Conservation (phyloP, 106 monocot genomes). For the Ottelia alismoides region DNA sequence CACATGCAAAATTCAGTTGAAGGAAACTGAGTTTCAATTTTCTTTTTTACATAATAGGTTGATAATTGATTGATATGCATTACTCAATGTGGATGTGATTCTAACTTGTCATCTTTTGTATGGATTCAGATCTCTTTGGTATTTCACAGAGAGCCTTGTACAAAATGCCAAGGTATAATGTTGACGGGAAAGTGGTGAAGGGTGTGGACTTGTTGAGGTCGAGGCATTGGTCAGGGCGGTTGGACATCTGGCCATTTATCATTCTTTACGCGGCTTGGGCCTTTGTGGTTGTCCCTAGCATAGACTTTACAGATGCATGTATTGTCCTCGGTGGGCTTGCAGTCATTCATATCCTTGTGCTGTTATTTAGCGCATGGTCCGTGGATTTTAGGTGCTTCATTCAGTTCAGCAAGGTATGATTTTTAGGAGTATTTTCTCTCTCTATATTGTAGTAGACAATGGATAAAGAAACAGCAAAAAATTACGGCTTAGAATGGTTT, state of each 20-base stretch:
- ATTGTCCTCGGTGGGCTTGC: conserved; percentile 71
- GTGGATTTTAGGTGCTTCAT: conserved; percentile 81
- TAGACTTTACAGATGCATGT: conserved; percentile 66
- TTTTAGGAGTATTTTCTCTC: not conserved
- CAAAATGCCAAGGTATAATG: conserved; percentile 62
- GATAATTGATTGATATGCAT: no score
- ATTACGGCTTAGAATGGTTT: no score
- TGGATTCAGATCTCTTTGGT: no score
- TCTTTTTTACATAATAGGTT: no score
- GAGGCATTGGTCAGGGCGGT: conserved; percentile 50
- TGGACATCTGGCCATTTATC: conserved; percentile 89
- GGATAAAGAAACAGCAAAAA: no score
- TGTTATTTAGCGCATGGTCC: conserved; percentile 95
- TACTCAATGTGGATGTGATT: no score
- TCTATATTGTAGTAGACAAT: not conserved
- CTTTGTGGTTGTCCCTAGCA: conserved; percentile 41
- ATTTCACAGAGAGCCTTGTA: no score
- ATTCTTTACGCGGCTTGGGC: conserved; percentile 61
- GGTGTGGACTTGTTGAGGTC: conserved; percentile 61
- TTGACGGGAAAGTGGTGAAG: conserved; percentile 79
- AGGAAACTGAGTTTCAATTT: no score
- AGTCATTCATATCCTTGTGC: conserved; percentile 50
- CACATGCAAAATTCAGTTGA: no score
- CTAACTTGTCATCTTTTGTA: no score
- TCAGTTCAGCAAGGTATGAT: conserved; percentile 61